A percentile compares a stretch with the other conserved stretches of the same genome.
Evolutionary conservation across 2,329 filamentous ascomycete genomes (phyloP).

Genomic region (Alternaria sp.): DNA sequence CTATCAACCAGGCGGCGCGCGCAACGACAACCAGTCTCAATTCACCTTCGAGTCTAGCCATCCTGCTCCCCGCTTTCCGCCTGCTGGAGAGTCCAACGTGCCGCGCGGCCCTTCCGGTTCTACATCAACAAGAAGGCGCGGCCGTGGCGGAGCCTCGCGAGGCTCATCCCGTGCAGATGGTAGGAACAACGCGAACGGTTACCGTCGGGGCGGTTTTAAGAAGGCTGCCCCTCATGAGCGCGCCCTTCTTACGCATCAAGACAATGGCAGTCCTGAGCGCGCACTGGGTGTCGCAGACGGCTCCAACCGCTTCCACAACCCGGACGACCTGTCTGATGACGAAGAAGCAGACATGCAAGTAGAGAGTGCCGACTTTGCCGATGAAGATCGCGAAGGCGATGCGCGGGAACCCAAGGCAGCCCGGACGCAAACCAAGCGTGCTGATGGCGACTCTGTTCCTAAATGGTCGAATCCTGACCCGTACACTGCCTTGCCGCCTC

Average conservation of each 20-base stretch:
- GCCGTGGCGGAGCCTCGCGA: slow-evolving; percentile 29
- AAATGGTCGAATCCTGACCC: slow-evolving; percentile 98
- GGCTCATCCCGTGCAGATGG: slow-evolving; percentile 26
- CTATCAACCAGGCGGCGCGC: slow-evolving; percentile 36
- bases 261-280: slow-evolving; percentile 56
- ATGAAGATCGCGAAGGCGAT: slow-evolving; percentile 21
- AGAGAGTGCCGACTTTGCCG: slow-evolving; percentile 36
- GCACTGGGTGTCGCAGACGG: slow-evolving; percentile 55
- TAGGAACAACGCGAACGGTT: slow-evolving; percentile 31
- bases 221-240: slow-evolving; percentile 54
- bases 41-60: slow-evolving; percentile 49
- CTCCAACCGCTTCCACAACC: slow-evolving; percentile 52
- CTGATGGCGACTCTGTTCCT: slow-evolving; percentile 59
- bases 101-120: slow-evolving; percentile 24
- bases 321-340: slow-evolving; percentile 53
- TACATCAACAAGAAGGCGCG: slow-evolving; percentile 26
- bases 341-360: slow-evolving; percentile 47
- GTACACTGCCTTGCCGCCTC: slow-evolving; percentile 85
- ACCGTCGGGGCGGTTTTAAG: slow-evolving; percentile 30
- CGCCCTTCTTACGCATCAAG: slow-evolving; percentile 54
- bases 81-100: slow-evolving; percentile 33
- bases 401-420: slow-evolving; percentile 38
- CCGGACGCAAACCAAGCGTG: slow-evolving; percentile 27
- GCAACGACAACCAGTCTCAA: slow-evolving; percentile 31
- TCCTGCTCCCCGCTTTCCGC: slow-evolving; percentile 43